Evolutionary conservation across 768 basidiomycete genomes (phyloP).

Genomic region (Grammothele lineata): DNA sequence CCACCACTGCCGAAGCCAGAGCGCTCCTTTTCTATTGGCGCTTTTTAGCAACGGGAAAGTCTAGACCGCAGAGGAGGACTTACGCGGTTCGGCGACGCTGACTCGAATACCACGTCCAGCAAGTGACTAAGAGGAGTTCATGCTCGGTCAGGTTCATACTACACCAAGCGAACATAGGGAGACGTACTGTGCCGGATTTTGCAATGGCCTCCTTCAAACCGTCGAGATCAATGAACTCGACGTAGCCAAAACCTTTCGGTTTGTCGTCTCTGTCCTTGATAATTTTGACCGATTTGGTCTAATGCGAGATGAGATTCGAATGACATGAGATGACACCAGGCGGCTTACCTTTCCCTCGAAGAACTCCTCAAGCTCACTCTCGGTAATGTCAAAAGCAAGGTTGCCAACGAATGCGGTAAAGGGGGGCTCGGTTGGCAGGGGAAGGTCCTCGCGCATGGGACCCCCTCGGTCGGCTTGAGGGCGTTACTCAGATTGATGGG

Average conservation of each 20-base stretch:
- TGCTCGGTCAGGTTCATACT: conserved; percentile 1
- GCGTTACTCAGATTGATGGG: conserved; percentile 11
- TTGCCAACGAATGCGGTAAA: conserved; percentile 98
- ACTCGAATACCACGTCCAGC: conserved; percentile 81
- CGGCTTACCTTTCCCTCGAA: conserved; percentile 59
- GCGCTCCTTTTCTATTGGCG: conserved; percentile 85
- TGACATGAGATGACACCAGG: background rate
- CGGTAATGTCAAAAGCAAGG: conserved; percentile 87
- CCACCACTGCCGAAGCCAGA: conserved; percentile 47
- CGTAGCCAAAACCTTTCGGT: conserved; percentile 97
- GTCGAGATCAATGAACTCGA: conserved; percentile 88
- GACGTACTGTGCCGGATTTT: conserved; percentile 64
- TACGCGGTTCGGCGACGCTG: conserved; percentile 95
- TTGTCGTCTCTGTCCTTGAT: conserved; percentile 92
- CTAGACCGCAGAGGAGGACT: too few relatives aligned
- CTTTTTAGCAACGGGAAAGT: conserved; percentile 31
- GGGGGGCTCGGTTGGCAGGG: conserved; percentile 92
- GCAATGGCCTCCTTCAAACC: conserved; percentile 80
- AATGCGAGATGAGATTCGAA: background rate
- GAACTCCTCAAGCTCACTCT: conserved; percentile 75
- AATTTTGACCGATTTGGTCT: conserved; percentile 87
- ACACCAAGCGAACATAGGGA: background rate
- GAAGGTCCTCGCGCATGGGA: conserved; percentile 82
- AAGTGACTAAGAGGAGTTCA: conserved; percentile 44
- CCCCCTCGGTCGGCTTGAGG: conserved; percentile 52